Percentiles rank a stretch among this genome's conserved stretches.
Evolutionary conservation across 139 green algal genomes (phyloP).

Genomic region (Chlamydomonas sphaeroides): DNA sequence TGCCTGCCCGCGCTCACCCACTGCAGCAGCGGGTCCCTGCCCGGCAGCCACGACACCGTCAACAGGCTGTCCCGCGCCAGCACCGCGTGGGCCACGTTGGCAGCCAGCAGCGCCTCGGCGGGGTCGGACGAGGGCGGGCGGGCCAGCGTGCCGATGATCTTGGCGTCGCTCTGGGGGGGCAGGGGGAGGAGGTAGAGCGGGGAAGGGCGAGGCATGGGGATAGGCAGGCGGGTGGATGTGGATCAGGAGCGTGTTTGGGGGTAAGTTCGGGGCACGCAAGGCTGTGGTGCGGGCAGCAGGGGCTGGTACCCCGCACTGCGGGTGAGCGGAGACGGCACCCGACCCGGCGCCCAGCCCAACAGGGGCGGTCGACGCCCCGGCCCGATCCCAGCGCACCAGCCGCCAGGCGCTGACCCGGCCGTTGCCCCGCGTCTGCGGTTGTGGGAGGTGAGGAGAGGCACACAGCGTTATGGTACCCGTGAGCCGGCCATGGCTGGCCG

Average conservation of each 20-base stretch:
- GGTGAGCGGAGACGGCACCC: no score
- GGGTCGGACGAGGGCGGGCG: background rate
- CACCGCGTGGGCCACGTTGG: background rate
- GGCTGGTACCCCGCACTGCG: no score
- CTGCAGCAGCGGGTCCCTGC: conserved; percentile 34
- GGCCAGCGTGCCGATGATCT: conserved; percentile 29
- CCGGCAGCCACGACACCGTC: conserved; percentile 13
- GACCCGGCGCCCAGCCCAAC: no score
- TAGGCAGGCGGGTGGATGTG: no score
- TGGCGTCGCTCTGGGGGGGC: conserved; percentile 14
- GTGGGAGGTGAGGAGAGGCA: no score
- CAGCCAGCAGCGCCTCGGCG: background rate
- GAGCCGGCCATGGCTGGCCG: no score
- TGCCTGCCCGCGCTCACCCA: background rate
- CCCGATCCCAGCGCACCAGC: conserved; percentile 12
- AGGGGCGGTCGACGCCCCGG: no score
- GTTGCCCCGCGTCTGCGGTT: conserved; percentile 31
- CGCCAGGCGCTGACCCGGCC: conserved; percentile 35
- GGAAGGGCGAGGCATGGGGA: no score
- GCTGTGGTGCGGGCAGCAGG: no score
- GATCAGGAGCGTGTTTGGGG: no score
- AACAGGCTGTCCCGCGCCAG: conserved; percentile 4
- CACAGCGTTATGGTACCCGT: no score
- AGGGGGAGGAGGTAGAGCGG: background rate
- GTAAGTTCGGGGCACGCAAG: no score